Evolutionary conservation across 768 basidiomycete species (phyloP), one percentile per base, ranked within the genome.

Genomic region (Dictyophora rubrovolvata): DNA sequence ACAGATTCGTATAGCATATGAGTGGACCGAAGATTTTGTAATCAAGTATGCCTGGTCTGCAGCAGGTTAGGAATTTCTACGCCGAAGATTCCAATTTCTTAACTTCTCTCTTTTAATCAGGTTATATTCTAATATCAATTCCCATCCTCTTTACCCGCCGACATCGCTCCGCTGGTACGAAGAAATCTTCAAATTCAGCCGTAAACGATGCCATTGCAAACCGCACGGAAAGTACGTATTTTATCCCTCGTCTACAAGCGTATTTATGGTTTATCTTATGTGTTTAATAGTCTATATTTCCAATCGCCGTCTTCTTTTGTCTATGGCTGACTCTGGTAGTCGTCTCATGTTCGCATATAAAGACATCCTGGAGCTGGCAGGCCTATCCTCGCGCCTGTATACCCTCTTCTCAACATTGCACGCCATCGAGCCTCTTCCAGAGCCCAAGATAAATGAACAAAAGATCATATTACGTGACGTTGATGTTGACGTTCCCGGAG

Each of bases 41-140:
- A 93, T 96, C 77, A 96, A 96, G 70, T 97, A 96, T 69, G 73
- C 90, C 9, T 96, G 93, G 94, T 92, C 89, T 10, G 93, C 93
- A 0, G 85, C 84, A 4, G 95, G 57, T 59, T 2, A n/a, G 57
- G 12, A 16, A 50, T 52, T n/a, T 5, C 10, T 3, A 12, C 14
- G 36, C 12, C n/a, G 28, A 17, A 11, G 9, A 21, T 35, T 47
- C 11, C 55, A 5, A 12, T 11, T n/a, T 22, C 14, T 18, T 18
- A 21, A 11, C 16, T 10, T 35, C 16, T 34, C 17, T 46, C 12
- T 36, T 23, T 12, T 28, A 12, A 14, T 55, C 20, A 59, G 57
- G 95, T 0, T 98, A 97, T 69, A 80, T 79, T 4, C 78, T 97
- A 20, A 97, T 98, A 67, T 89, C 93, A 8, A 85, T 97, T 0